These are phyloP conservation scores for Salix koriyanagi DNA, from an alignment of 345 rosid genomes.

Conservation along the genomic window DNA sequence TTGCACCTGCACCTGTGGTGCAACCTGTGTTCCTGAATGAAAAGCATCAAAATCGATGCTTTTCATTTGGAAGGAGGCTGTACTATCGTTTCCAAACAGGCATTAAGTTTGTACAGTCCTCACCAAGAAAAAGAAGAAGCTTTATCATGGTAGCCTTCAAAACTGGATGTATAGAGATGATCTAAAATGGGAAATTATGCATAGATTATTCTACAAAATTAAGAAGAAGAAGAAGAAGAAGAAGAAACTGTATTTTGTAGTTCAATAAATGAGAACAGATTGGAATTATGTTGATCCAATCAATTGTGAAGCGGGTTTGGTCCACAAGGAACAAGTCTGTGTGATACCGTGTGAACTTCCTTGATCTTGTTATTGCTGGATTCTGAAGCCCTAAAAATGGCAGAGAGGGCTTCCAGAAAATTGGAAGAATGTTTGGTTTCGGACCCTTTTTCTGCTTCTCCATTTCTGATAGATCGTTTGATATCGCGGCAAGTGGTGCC, in stretches of 20 bases:
- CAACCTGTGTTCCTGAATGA: too few species aligned
- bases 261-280: not conserved
- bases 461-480: not conserved
- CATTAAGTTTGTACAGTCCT: too few species aligned
- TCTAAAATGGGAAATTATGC: not conserved
- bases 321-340: constrained; percentile 33
- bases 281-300: constrained; percentile 7
- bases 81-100: not conserved
- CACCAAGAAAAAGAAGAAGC: too few species aligned
- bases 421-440: constrained; percentile 23
- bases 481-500: constrained; percentile 18
- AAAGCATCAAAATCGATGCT: too few species aligned
- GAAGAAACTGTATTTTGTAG: too few species aligned
- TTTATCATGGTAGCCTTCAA: not conserved
- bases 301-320: constrained; percentile 51
- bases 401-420: constrained; percentile 19
- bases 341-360: constrained; percentile 23
- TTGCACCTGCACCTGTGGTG: too few species aligned
- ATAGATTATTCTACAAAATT: not conserved
- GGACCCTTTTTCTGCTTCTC: not conserved
- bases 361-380: constrained; percentile 1
- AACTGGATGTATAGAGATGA: not conserved
- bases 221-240: too few species aligned
- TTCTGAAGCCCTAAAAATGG: constrained; percentile 14
- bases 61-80: too few species aligned